Base-by-base conservation (phyloP, 352 stramenopile species). In the Phytopythium helicoides region DNA sequence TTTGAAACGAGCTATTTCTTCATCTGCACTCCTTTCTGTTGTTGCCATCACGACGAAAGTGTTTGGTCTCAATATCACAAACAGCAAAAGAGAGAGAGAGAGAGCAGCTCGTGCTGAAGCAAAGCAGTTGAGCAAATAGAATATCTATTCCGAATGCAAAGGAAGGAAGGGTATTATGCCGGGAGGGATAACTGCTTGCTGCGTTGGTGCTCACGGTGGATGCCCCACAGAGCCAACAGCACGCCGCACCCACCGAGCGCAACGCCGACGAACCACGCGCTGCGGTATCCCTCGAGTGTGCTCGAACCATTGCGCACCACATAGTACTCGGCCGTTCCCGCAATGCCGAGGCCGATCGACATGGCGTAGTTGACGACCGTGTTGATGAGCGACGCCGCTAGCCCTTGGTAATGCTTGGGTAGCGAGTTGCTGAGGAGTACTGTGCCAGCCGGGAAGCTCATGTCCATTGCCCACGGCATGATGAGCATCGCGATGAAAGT, bases 401-500 rank as follows among this genome's bases (percentile, higher is more conserved):
- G 45, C 15, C 45, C 45, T 19, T 51, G 45, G 28, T 51, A 39
- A 28, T 28, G 23, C 14, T 51, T 23, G 6, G 45, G 45, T 9
- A 51, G n/a, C 26, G 45, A 23, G 26, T 51, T 51, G 31, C 45
- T 51, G 16, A 51, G 26, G 26, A 51, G 28, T 19, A 39, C n/a
- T 18, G 45, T 51, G 45, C 45, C 45, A 7, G 45, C 26, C 4
- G 45, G 45, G 45, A 39, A 51, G 45, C 44, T 47, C 35, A 46
- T 14, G 47, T 51, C 46, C 59, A 47, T 31, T 52, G 49, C 54
- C 59, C 57, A 28, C 39, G 47, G 47, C 34, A 54, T 54, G 47
- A 45, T 5, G 22, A 36, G n/a, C 47, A 34, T 46, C n/a, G 47
- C 36, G 12, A 41, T 10, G 26, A 51, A 51, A 0, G 45, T 51